A percentile compares a stretch with the other conserved stretches of the same genome.
phyloP scores from a whole-genome alignment of 139 green algal genomes.

The Zygnema circumcarinatum region DNA sequence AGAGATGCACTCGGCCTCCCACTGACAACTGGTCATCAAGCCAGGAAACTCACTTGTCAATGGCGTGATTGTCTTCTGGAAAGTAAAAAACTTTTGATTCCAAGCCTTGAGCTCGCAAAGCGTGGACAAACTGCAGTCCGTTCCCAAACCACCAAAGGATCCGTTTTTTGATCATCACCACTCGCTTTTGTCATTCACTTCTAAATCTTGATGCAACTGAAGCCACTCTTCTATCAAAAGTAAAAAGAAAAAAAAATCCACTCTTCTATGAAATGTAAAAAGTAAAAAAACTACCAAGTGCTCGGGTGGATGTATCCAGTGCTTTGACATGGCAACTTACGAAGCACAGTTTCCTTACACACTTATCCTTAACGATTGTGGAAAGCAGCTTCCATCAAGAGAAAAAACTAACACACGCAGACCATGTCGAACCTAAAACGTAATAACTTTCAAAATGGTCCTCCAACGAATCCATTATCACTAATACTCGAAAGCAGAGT shows the following conservation, averaged over 20 bases:
- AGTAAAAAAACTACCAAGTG: background rate
- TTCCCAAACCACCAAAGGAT: background rate
- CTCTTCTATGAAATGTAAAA: background rate
- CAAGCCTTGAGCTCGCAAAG: slow-evolving; percentile 64
- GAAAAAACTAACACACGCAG: background rate
- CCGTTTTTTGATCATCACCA: background rate
- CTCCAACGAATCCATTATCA: background rate
- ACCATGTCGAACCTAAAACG: background rate
- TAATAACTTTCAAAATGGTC: background rate
- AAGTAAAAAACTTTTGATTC: slow-evolving; percentile 76
- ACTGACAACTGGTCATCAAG: background rate
- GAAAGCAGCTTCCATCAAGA: too few relatives aligned
- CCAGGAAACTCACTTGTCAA: slow-evolving; percentile 64
- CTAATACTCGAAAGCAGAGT: background rate
- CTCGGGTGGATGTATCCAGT: too few relatives aligned
- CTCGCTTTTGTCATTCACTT: background rate
- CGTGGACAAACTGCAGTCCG: slow-evolving; percentile 70
- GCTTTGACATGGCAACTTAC: too few relatives aligned
- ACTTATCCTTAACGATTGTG: too few relatives aligned
- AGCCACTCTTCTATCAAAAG: background rate
- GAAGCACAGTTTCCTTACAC: too few relatives aligned
- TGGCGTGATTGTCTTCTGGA: slow-evolving; percentile 83
- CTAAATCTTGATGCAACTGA: background rate
- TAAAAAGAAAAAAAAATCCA: background rate
- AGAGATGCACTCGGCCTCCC: background rate